Conservation (phyloP, 2,329 filamentous ascomycete species). For the Colletotrichum noveboracense region DNA sequence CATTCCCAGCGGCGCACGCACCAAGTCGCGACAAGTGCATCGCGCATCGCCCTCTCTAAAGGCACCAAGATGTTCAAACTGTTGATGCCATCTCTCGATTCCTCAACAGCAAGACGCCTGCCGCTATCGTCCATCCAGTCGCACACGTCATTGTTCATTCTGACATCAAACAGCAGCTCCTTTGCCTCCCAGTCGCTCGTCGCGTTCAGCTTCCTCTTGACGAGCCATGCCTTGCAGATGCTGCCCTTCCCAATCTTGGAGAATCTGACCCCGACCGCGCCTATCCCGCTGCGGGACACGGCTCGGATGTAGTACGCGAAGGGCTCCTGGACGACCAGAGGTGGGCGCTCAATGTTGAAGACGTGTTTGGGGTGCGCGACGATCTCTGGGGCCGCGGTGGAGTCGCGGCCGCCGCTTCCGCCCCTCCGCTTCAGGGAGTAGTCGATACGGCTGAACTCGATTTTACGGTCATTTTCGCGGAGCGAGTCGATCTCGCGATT, state of each 20-base stretch:
- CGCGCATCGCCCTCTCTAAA: conserved; percentile 31
- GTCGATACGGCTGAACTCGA: conserved; percentile 37
- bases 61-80: conserved; percentile 35
- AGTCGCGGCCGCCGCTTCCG: background rate
- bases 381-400: conserved; percentile 25
- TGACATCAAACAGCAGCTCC: conserved; percentile 33
- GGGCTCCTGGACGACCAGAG: conserved; percentile 27
- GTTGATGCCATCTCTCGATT: conserved; percentile 29
- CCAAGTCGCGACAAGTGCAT: conserved; percentile 41
- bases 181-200: conserved; percentile 24
- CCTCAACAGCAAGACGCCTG: conserved; percentile 34
- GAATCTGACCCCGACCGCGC: background rate
- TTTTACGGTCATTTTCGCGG: conserved; percentile 33
- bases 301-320: conserved; percentile 33
- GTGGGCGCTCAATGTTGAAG: conserved; percentile 39
- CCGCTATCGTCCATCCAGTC: conserved; percentile 37
- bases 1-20: conserved; percentile 38
- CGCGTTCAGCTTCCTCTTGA: background rate
- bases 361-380: conserved; percentile 34
- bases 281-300: background rate
- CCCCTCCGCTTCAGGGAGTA: conserved; percentile 25
- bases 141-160: conserved; percentile 26
- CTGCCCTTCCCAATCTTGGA: conserved; percentile 1
- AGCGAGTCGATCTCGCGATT: conserved; percentile 38
- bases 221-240: conserved; percentile 23